A percentile compares a stretch with the other conserved stretches of the same genome.
phyloP scores from a whole-genome alignment of 2,329 filamentous ascomycete species.

The Dothiorella sarmentorum region DNA sequence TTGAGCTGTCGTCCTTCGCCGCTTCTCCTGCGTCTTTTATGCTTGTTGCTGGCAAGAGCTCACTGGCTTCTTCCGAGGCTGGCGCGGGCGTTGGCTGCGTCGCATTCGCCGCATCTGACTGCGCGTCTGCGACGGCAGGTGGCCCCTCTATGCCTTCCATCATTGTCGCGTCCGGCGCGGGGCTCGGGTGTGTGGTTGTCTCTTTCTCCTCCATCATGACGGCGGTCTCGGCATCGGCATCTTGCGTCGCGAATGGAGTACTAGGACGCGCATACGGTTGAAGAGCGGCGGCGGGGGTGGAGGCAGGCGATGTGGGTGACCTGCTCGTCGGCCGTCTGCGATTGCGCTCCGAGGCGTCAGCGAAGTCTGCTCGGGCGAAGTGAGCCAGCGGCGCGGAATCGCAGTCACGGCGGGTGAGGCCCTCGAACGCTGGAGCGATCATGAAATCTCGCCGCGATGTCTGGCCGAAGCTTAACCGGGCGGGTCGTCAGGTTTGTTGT shows the following conservation, averaged over 20 bases:
- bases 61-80: not conserved
- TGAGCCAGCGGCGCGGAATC: not conserved
- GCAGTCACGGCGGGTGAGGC: slow-evolving; percentile 3
- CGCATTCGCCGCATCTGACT: not conserved
- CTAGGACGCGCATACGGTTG: slow-evolving; percentile 14
- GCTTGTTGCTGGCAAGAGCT: not conserved
- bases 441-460: slow-evolving; percentile 5
- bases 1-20: slow-evolving; percentile 2
- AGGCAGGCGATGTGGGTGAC: not conserved
- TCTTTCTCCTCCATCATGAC: slow-evolving; percentile 18
- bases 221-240: slow-evolving; percentile 19
- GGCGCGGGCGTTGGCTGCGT: slow-evolving; percentile 5
- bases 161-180: not conserved
- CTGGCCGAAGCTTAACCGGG: slow-evolving; percentile 9
- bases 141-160: slow-evolving; percentile 1
- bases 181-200: slow-evolving; percentile 6
- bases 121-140: not conserved
- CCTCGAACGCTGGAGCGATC: slow-evolving; percentile 12
- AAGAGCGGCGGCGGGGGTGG: not conserved
- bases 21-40: not conserved
- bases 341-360: not conserved
- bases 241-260: slow-evolving; percentile 18
- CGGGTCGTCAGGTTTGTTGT: slow-evolving; percentile 11
- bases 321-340: not conserved
- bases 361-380: not conserved